Evolutionary conservation across 768 basidiomycete species (phyloP), one percentile per base, ranked within the genome.

Genomic region (Austroboletus eburneus): DNA sequence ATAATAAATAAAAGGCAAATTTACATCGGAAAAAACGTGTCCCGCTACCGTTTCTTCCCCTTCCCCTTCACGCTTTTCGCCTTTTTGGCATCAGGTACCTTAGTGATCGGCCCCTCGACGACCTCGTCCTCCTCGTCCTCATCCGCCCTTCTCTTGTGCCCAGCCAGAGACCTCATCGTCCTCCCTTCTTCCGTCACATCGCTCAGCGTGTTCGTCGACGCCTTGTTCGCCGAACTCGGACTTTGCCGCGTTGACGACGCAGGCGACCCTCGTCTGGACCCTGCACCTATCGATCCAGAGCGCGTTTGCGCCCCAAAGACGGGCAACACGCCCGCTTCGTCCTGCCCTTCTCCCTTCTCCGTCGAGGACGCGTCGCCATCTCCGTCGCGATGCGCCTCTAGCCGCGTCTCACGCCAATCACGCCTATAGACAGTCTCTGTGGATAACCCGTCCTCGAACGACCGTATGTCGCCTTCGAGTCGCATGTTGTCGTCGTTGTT

Each of bases 381-480:
- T 25, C 54, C 49, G 10, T 64, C 55, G 2, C 50, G 44, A 16
- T 39, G 46, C 27, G 30, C 48, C 8, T 55, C 56, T 20, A 81
- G 58, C 42, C 86, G 72, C 3, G 82, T 80, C 64, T 89, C 87
- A 39, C 85, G 72, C 85, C 86, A 90, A 61, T 90, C 88, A 22
- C 87, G 73, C 46, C 75, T 72, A 61, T 87, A 87, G 3, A 87
- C 53, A 48, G 73, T 81, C 56, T 90, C 86, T 0, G 74, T 67
- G 0, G 74, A 71, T 7, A 84, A 55, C 0, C 78, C 79, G 51
- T 88, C 87, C 58, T 85, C 80, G 50, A 89, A 85, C 10, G 72
- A 67, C n/a, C 77, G 71, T 9, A 81, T 54, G 43, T 75, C 74
- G 12, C 71, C 69, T 48, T 78, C 72, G 35, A 69, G 57, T 12